A percentile compares a stretch with the other conserved stretches of the same genome.
These are phyloP conservation scores for Microglena sp. DNA, from an alignment of 139 green algal species.

Conservation along the genomic window DNA sequence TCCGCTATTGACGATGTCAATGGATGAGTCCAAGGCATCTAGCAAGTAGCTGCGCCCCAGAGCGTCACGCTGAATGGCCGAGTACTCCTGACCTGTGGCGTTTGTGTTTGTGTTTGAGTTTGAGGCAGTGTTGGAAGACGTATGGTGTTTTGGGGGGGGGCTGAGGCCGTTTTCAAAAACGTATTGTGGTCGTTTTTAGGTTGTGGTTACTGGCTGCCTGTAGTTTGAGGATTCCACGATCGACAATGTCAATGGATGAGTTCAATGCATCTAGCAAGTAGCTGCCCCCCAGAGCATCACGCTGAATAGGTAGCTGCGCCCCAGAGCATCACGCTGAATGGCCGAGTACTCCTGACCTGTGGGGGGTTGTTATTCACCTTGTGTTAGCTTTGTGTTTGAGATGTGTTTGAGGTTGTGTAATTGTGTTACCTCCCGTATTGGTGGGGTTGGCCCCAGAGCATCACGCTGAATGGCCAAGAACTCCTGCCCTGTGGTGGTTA, in stretches of 20 bases:
- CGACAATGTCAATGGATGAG: slow-evolving; percentile 27
- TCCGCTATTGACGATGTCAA: slow-evolving; percentile 32
- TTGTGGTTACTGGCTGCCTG: not conserved
- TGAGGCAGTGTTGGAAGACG: not conserved
- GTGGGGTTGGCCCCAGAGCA: too few species aligned
- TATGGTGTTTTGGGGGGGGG: too few species aligned
- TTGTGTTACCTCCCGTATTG: too few species aligned
- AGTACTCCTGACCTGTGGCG: slow-evolving; percentile 15
- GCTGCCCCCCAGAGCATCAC: slow-evolving; percentile 22
- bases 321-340: slow-evolving; percentile 33
- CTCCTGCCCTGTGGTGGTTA: too few species aligned
- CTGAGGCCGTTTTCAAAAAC: too few species aligned
- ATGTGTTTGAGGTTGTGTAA: too few species aligned
- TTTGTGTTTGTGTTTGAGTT: not conserved
- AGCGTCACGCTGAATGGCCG: slow-evolving; percentile 29
- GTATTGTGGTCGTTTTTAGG: too few species aligned
- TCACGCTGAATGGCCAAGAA: too few species aligned
- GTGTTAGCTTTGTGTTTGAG: too few species aligned
- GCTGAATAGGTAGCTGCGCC: too few species aligned
- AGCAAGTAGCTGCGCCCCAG: slow-evolving; percentile 36
- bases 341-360: slow-evolving; percentile 15
- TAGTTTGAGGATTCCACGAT: slow-evolving; percentile 24
- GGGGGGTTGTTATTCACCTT: too few species aligned
- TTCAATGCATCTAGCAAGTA: slow-evolving; percentile 47
- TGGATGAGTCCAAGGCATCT: slow-evolving; percentile 36